Evolutionary conservation across 306 rosid species (phyloP).

Genomic region (Lathyrus tuberosus): DNA sequence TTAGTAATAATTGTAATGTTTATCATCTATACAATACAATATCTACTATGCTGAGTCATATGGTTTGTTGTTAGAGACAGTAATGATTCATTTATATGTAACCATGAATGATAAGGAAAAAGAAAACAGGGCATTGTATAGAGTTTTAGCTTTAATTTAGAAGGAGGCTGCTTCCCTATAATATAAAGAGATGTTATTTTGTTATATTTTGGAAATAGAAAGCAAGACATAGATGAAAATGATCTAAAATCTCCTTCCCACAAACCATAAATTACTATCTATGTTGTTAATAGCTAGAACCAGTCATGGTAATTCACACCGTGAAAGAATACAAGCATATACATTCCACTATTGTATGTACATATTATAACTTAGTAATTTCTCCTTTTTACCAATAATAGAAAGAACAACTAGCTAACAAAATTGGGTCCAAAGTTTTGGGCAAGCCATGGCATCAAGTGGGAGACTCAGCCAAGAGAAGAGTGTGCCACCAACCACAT

Average conservation of each 20-base stretch:
- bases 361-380: constrained; percentile 46
- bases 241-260: constrained; percentile 43
- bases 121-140: too few species aligned
- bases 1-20: too few species aligned
- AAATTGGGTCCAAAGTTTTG: constrained; percentile 60
- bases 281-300: constrained; percentile 39
- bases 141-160: too few species aligned
- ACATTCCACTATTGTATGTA: constrained; percentile 53
- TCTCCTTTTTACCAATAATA: constrained; percentile 38
- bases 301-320: constrained; percentile 46
- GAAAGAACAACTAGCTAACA: constrained; percentile 71
- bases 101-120: too few species aligned
- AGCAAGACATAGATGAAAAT: constrained; percentile 36
- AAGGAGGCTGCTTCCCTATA: too few species aligned
- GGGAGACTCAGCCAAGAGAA: constrained; percentile 75
- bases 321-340: constrained; percentile 55
- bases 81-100: too few species aligned
- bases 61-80: too few species aligned
- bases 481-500: constrained; percentile 99
- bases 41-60: too few species aligned
- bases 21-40: too few species aligned
- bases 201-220: too few species aligned
- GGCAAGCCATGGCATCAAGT: constrained; percentile 49
- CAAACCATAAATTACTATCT: constrained; percentile 34
- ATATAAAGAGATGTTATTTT: too few species aligned